Evolutionary conservation across 139 green algal species (phyloP).

Genomic region (Chlorella sp.): DNA sequence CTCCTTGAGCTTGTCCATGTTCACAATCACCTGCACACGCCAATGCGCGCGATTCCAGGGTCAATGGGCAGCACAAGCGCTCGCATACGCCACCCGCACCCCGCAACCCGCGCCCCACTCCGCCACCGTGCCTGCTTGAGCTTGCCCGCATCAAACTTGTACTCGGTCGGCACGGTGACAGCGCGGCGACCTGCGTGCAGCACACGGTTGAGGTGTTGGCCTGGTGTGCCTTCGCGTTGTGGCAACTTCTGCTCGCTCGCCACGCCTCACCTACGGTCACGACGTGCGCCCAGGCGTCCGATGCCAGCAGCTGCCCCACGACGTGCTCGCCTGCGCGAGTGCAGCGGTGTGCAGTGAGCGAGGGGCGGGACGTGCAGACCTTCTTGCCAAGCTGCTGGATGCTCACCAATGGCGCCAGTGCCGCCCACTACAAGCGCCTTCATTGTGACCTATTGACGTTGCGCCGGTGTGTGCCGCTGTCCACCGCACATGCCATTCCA

Average conservation of each 20-base stretch:
- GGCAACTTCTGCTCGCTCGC: too few species aligned
- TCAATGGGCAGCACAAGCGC: neutral
- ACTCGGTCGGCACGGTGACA: neutral
- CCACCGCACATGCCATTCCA: too few species aligned
- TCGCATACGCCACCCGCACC: too few species aligned
- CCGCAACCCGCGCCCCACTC: too few species aligned
- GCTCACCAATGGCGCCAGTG: conserved; percentile 34
- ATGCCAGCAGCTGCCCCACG: conserved; percentile 30
- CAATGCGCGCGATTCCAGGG: neutral
- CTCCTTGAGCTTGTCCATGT: conserved; percentile 36
- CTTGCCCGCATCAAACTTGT: neutral
- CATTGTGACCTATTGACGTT: too few species aligned
- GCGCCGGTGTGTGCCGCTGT: too few species aligned
- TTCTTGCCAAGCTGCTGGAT: too few species aligned
- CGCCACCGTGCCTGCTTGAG: conserved; percentile 3
- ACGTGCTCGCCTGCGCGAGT: too few species aligned
- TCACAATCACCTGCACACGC: conserved; percentile 13
- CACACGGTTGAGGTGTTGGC: neutral
- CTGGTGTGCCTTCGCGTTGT: too few species aligned
- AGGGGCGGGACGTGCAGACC: too few species aligned
- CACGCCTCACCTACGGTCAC: conserved; percentile 22
- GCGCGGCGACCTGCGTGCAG: neutral
- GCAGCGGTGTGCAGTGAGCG: too few species aligned
- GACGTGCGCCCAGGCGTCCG: conserved; percentile 23
- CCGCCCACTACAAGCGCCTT: conserved; percentile 33